phyloP scores from a whole-genome alignment of 495 filamentous ascomycete genomes.

The Penicillium verhagenii region DNA sequence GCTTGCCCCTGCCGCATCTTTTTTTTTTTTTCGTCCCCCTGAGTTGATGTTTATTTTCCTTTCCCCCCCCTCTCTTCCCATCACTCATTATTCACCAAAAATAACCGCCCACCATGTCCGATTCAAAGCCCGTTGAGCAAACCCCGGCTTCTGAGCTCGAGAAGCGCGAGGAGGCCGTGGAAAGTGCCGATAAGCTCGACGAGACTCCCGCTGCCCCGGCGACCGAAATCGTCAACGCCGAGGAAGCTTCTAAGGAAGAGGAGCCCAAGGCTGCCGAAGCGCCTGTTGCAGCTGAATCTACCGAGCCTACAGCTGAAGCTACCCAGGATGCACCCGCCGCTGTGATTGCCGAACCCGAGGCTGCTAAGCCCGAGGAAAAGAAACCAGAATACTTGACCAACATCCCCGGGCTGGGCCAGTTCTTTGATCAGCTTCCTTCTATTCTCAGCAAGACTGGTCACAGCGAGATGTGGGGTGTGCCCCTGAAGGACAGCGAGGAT shows the following conservation, averaged over 20 bases:
- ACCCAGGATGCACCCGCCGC: slow-evolving; percentile 12
- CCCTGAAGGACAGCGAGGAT: slow-evolving; percentile 52
- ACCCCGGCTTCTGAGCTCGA: slow-evolving; percentile 11
- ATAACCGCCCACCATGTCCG: slow-evolving; percentile 22
- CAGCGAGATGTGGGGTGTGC: slow-evolving; percentile 77
- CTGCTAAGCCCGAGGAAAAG: slow-evolving; percentile 22
- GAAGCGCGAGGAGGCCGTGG: slow-evolving; percentile 15
- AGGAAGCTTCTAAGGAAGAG: slow-evolving; percentile 3
- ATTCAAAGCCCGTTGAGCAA: slow-evolving; percentile 23
- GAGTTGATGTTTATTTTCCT: slow-evolving; percentile 3
- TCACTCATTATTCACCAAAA: not conserved
- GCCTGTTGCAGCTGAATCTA: slow-evolving; percentile 9
- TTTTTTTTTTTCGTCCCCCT: slow-evolving; percentile 13
- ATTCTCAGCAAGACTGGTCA: slow-evolving; percentile 53
- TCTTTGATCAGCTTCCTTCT: slow-evolving; percentile 39
- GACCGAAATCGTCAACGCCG: slow-evolving; percentile 15
- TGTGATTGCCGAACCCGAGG: slow-evolving; percentile 12
- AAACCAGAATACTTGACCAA: slow-evolving; percentile 37
- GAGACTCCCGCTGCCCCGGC: slow-evolving; percentile 15
- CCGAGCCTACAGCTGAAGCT: slow-evolving; percentile 6
- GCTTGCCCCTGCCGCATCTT: slow-evolving; percentile 13
- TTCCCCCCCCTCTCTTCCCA: not conserved
- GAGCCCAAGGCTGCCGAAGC: slow-evolving; percentile 7
- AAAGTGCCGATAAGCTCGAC: slow-evolving; percentile 15
- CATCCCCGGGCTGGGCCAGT: slow-evolving; percentile 33